Evolutionary conservation across 208 protist species (phyloP).

Genomic region (Crithidia acanthocephali): DNA sequence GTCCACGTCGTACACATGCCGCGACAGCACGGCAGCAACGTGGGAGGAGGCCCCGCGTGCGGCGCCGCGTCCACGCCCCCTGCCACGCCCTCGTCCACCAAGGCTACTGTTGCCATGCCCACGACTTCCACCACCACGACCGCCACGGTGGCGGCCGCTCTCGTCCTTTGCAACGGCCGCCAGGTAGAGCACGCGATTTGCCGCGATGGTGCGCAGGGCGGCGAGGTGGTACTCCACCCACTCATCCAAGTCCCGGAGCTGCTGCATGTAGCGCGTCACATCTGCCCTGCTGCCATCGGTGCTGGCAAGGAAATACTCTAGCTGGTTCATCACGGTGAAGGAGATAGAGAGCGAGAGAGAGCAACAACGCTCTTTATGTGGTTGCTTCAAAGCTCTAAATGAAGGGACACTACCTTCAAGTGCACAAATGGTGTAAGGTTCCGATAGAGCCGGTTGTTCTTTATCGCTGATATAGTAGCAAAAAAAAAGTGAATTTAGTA

Average conservation of each 20-base stretch:
- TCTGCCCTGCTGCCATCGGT: conserved; percentile 63
- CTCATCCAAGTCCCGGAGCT: conserved; percentile 64
- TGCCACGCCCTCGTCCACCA: background rate
- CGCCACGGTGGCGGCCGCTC: background rate
- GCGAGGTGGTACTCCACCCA: conserved; percentile 61
- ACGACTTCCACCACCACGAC: background rate
- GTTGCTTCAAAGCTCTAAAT: too few species aligned
- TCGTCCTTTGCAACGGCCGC: background rate
- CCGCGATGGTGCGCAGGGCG: conserved; percentile 45
- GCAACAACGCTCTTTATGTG: background rate
- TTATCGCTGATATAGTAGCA: too few species aligned
- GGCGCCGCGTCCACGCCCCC: conserved; percentile 5
- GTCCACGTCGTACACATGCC: conserved; percentile 14
- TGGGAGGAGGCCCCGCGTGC: background rate
- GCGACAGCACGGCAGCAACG: background rate
- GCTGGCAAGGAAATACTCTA: conserved; percentile 76
- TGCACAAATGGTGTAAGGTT: too few species aligned
- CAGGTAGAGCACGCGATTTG: conserved; percentile 23
- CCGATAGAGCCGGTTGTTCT: too few species aligned
- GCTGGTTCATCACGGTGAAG: conserved; percentile 51
- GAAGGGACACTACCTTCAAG: too few species aligned
- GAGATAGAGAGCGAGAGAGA: background rate
- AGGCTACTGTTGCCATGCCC: background rate
- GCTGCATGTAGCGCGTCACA: conserved; percentile 67
- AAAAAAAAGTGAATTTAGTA: too few species aligned